Evolutionary conservation across 176 grass and related monocot species (phyloP), one percentile per base, ranked within the genome.

Genomic region (Hordeum marinum): DNA sequence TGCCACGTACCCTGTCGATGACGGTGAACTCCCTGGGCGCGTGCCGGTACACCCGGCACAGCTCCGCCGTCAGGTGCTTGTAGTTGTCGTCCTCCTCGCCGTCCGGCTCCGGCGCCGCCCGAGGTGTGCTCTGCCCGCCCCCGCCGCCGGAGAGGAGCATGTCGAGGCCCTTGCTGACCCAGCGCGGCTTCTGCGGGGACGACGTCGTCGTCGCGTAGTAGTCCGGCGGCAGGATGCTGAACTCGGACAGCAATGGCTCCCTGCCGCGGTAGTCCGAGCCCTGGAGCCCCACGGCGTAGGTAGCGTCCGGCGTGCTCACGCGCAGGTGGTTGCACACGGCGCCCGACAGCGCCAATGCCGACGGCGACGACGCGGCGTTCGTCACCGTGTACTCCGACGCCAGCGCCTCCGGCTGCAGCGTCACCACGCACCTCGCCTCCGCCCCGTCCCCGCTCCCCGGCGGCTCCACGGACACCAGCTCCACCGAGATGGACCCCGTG

Each of bases 251-350:
- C 36, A 86, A 13, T 0, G 93, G 91, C 70, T 77, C 84, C 41
- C 66, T 84, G 85, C 68, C 71, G 48, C 40, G 85, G 83, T 98
- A 98, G 83, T 85, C 90, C 15, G 87, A 87, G 82, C 89, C 87
- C 64, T 94, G 83, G 2, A 95, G 83, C 37, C 91, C 93, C 68
- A 89, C 61, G 0, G 88, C 88, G 80, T 94, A 98, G 76, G 91
- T 90, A 55, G 91, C 96, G 37, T 92, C 91, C 3, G 91, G 93
- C 10, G 96, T 98, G 91, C 96, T 95, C 75, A 92, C 87, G 39
- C 90, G 92, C 59, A 98, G 80, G 82, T 98, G 91, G 89, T 79
- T 98, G 11, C 89, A 75, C 75, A 98, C 76, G 29, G 68, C 71
- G 65, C 89, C 86, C 17, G 91, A 90, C 54, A 95, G 59, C 68